Percentiles rank a stretch among this genome's conserved stretches.
phyloP scores from a whole-genome alignment of 2,329 filamentous ascomycete species.

The Ophiostoma piceae region DNA sequence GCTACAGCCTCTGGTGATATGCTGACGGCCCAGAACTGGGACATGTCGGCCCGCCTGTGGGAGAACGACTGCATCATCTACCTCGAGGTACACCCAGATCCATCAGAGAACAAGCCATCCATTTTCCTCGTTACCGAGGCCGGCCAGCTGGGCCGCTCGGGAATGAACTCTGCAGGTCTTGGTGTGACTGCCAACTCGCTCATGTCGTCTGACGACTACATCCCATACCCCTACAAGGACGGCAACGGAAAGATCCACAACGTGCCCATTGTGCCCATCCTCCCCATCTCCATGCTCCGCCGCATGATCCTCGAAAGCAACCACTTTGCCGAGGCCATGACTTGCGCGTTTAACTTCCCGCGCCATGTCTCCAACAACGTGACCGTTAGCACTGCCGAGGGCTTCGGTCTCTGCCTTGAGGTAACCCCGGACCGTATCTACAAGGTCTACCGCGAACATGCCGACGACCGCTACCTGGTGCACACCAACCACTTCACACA shows the following conservation, averaged over 20 bases:
- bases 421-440: conserved; percentile 28
- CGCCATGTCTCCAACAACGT: conserved; percentile 32
- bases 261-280: conserved; percentile 20
- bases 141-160: conserved; percentile 31
- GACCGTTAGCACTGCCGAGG: conserved; percentile 26
- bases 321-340: conserved; percentile 26
- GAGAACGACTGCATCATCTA: conserved; percentile 30
- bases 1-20: conserved; percentile 20
- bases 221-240: conserved; percentile 23
- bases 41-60: conserved; percentile 27
- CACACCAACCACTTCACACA: conserved; percentile 32
- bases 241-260: conserved; percentile 16
- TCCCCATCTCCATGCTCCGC: conserved; percentile 30
- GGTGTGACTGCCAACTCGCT: conserved; percentile 32
- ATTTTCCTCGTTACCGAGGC: conserved; percentile 32
- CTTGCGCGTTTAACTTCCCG: conserved; percentile 23
- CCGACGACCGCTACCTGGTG: conserved; percentile 28
- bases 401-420: conserved; percentile 30
- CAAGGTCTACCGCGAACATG: conserved; percentile 22
- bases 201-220: conserved; percentile 29
- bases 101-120: conserved; percentile 26
- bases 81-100: conserved; percentile 30
- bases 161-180: conserved; percentile 33
- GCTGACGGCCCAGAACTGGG: conserved; percentile 26
- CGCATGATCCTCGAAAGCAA: conserved; percentile 30